These are phyloP conservation scores for Ophiostoma ips DNA, from an alignment of 2,329 filamentous ascomycete genomes.

Conservation along the genomic window DNA sequence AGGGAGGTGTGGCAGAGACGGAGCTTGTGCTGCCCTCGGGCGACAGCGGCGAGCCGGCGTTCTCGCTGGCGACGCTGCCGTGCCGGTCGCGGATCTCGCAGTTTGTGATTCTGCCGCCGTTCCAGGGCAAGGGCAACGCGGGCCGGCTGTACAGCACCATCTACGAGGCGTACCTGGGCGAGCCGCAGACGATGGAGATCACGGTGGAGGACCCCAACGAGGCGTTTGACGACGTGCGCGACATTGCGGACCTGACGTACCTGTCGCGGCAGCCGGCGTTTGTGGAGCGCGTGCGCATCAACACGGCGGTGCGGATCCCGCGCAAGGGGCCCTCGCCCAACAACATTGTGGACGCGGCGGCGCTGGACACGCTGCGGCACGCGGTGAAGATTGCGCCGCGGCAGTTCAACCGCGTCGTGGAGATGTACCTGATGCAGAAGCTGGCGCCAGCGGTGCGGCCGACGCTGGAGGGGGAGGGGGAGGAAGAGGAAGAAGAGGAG, in stretches of 20 bases:
- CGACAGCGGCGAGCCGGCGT: conserved; percentile 9
- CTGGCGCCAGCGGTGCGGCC: conserved; percentile 44
- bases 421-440: conserved; percentile 58
- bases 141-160: conserved; percentile 69
- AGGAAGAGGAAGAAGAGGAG: conserved; percentile 1
- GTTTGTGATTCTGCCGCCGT: conserved; percentile 80
- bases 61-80: conserved; percentile 46
- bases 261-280: conserved; percentile 47
- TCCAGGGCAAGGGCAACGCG: conserved; percentile 69
- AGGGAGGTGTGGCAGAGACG: no score
- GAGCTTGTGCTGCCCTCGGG: conserved; percentile 26
- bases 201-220: conserved; percentile 92
- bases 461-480: conserved; percentile 27
- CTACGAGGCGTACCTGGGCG: conserved; percentile 52
- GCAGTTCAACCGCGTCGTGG: conserved; percentile 62
- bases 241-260: conserved; percentile 56
- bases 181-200: conserved; percentile 61
- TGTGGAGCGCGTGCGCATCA: conserved; percentile 34
- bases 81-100: conserved; percentile 80
- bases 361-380: conserved; percentile 41
- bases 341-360: conserved; percentile 43
- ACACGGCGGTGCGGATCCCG: conserved; percentile 36
- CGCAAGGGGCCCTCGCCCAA: conserved; percentile 31
- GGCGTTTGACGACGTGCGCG: conserved; percentile 66
- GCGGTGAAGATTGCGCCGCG: conserved; percentile 58